These are phyloP conservation scores for Ustilago sp. DNA, from an alignment of 1,284 basidiomycete species.

Conservation along the genomic window DNA sequence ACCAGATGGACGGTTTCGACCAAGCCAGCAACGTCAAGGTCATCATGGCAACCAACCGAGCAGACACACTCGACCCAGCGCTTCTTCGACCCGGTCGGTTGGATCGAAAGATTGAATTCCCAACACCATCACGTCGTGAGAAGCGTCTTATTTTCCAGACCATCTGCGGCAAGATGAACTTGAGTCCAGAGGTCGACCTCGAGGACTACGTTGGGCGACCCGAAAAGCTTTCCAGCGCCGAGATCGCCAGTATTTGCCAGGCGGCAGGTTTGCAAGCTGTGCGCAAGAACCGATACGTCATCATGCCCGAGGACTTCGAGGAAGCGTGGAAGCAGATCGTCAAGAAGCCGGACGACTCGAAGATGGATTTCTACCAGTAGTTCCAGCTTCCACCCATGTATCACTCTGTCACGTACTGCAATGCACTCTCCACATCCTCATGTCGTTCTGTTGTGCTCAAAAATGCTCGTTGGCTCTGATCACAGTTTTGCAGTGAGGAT, in stretches of 20 bases:
- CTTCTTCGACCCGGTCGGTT: slow-evolving; percentile 95
- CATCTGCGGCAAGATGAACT: slow-evolving; percentile 96
- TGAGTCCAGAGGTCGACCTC: slow-evolving; percentile 95
- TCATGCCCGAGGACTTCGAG: slow-evolving; percentile 96
- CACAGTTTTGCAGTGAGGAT: no score
- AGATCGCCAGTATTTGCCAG: slow-evolving; percentile 95
- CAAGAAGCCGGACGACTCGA: slow-evolving; percentile 66
- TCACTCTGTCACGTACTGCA: slow-evolving; percentile 11
- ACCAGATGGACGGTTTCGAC: slow-evolving; percentile 99
- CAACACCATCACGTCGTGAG: slow-evolving; percentile 91
- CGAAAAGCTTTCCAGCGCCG: slow-evolving; percentile 92
- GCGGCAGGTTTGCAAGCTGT: slow-evolving; percentile 98
- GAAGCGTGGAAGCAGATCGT: slow-evolving; percentile 68
- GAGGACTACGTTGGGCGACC: slow-evolving; percentile 99
- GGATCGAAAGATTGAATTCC: slow-evolving; percentile 99
- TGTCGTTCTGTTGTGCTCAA: background rate
- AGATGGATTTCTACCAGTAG: slow-evolving; percentile 68
- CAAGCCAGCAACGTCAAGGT: slow-evolving; percentile 97
- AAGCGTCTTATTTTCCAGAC: slow-evolving; percentile 99
- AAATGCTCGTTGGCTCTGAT: no score
- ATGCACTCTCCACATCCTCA: slow-evolving; percentile 12
- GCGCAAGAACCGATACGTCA: slow-evolving; percentile 95
- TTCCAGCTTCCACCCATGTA: background rate
- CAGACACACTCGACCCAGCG: slow-evolving; percentile 78
- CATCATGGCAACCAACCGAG: slow-evolving; percentile 70